phyloP scores from a whole-genome alignment of 345 rosid genomes.

The Turnera subulata region DNA sequence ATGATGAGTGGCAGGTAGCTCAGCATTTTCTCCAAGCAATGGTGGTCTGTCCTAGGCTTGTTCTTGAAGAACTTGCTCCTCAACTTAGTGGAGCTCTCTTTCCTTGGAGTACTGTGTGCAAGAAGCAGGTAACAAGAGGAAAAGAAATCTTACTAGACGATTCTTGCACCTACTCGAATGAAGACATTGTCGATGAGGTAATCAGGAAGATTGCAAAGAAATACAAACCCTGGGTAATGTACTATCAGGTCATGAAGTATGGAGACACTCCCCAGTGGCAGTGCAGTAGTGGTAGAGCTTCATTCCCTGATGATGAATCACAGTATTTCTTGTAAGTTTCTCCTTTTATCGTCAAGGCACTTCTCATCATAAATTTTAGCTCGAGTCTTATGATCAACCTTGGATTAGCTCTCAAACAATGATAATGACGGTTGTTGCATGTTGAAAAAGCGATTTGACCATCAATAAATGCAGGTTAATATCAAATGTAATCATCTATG shows the following conservation, averaged over 20 bases:
- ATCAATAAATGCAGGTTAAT: no score
- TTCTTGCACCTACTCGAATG: constrained; percentile 5
- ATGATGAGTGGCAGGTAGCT: constrained; percentile 65
- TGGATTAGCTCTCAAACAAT: background rate
- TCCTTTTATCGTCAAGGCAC: background rate
- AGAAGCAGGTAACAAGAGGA: constrained; percentile 3
- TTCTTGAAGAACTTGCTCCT: constrained; percentile 42
- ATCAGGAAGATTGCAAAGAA: constrained; percentile 47
- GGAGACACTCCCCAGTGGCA: constrained; percentile 38
- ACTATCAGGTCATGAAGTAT: constrained; percentile 57
- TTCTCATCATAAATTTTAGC: background rate
- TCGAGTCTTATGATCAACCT: background rate
- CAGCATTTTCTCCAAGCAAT: constrained; percentile 67
- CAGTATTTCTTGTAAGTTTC: constrained; percentile 24
- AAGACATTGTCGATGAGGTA: constrained; percentile 21
- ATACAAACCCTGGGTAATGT: constrained; percentile 70
- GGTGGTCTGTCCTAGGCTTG: constrained; percentile 48
- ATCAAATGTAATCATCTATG: no score
- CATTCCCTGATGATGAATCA: constrained; percentile 15
- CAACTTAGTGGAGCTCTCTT: constrained; percentile 48
- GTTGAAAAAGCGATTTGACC: background rate
- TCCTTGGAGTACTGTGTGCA: constrained; percentile 15
- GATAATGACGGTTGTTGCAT: background rate
- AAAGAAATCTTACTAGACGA: constrained; percentile 3
- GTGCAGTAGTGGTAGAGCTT: constrained; percentile 19